Evolutionary conservation across 169 alveolate genomes (phyloP), one percentile per base, ranked within the genome.

Genomic region (Babesia sp.): DNA sequence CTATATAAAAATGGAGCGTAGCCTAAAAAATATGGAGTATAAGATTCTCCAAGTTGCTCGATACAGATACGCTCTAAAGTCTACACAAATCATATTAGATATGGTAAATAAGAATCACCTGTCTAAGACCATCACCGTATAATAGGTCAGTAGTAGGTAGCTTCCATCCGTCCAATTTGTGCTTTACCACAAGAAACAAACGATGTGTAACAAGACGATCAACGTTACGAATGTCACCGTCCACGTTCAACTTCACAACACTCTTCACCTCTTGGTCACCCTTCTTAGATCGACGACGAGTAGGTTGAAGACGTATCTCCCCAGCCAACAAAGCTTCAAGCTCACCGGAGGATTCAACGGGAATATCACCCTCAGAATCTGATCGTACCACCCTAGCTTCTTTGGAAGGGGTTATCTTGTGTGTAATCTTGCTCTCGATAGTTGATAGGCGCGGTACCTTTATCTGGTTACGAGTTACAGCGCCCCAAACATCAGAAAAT

Each of bases 11-110:
- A 84, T 2, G 93, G 93, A 29, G 84, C 83, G 61, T 83, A 84
- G 20, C 93, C 93, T 39, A 89, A 29, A 44, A 89, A 89, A 76
- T 80, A 80, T n/a, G 85, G 87, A 26, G 75, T 79, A 46, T 81
- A 75, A 48, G 64, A 53, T 26, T 85, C 67, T 31, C 77, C 74
- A 36, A 89, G 63, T 55, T 84, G 91, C 71, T 84, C 85, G 14
- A 53, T 61, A 53, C 93, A 89, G 34, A 89, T 37, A 37, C 85
- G 72, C 64, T 61, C 69, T 56, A 89, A 72, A 28, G 87, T 89
- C 86, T 78, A 48, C 33, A 56, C 26, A 12, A 14, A 31, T 37
- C 1, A 33, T 7, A 16, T 2, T 29, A 5, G 7, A 26, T 7
- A 16, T 61, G 7, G 31, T 12, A 18, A 33, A 42, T n/a, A 8